phyloP scores from a whole-genome alignment of 345 rosid genomes.

The Trapa incisa region DNA sequence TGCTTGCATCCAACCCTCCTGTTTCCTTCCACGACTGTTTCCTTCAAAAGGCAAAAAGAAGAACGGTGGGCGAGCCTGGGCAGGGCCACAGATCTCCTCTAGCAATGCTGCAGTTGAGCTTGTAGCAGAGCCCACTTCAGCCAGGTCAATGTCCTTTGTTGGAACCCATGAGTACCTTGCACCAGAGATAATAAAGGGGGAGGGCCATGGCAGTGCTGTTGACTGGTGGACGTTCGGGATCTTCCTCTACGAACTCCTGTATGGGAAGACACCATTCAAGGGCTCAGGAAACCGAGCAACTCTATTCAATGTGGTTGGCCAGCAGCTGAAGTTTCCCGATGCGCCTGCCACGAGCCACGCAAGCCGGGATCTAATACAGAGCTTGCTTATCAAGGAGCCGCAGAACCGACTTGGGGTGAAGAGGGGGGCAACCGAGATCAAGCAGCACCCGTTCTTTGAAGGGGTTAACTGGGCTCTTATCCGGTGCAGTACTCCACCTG shows the following conservation, averaged over 20 bases:
- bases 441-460: constrained; percentile 91
- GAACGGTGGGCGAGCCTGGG: constrained; percentile 27
- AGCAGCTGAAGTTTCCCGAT: constrained; percentile 80
- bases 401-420: constrained; percentile 83
- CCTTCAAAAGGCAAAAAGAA: constrained; percentile 76
- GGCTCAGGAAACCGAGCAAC: constrained; percentile 95
- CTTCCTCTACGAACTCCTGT: constrained; percentile 72
- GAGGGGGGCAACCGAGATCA: constrained; percentile 95
- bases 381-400: constrained; percentile 84
- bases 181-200: constrained; percentile 91
- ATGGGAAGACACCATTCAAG: constrained; percentile 88
- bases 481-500: constrained; percentile 93
- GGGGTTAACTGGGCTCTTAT: constrained; percentile 98
- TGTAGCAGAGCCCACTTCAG: constrained; percentile 88
- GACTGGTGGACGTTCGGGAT: constrained; percentile 99
- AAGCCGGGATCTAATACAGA: constrained; percentile 67
- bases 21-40: constrained; percentile 75
- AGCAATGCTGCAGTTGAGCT: constrained; percentile 63
- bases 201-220: constrained; percentile 97
- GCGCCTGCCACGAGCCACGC: constrained; percentile 78
- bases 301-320: constrained; percentile 87
- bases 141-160: constrained; percentile 95
- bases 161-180: constrained; percentile 98
- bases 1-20: constrained; percentile 80
- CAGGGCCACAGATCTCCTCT: constrained; percentile 35